phyloP scores from a whole-genome alignment of 2,329 filamentous ascomycete species.

The Beauveria pseudobassiana region DNA sequence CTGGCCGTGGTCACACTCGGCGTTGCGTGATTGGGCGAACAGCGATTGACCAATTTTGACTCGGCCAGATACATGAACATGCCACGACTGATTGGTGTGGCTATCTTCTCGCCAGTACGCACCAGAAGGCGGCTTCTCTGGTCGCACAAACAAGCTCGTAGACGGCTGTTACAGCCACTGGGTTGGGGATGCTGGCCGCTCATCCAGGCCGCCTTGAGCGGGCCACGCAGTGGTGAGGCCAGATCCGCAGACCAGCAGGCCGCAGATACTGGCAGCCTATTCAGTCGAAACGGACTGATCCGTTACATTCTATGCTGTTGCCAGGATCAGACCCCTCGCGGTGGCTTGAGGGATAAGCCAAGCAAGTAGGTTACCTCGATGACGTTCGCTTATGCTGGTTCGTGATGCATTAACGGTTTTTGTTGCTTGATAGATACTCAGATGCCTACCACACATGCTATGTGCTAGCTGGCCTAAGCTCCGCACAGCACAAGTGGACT shows the following conservation, averaged over 20 bases:
- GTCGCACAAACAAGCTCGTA: constrained; percentile 93
- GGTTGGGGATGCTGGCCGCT: constrained; percentile 95
- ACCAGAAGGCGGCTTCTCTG: constrained; percentile 87
- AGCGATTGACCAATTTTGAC: constrained; percentile 21
- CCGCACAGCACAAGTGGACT: constrained; percentile 63
- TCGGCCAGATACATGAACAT: constrained; percentile 63
- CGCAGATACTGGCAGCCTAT: constrained; percentile 44
- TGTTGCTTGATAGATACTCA: constrained; percentile 45
- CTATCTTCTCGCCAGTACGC: constrained; percentile 81
- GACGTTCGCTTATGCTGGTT: constrained; percentile 11
- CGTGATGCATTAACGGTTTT: constrained; percentile 5
- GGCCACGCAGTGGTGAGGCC: constrained; percentile 30
- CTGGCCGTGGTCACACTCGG: not conserved
- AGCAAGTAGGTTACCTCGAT: constrained; percentile 57
- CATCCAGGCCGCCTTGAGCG: constrained; percentile 68
- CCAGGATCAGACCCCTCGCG: constrained; percentile 62
- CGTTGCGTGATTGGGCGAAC: not conserved
- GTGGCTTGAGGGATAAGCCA: constrained; percentile 89
- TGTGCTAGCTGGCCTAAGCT: constrained; percentile 77
- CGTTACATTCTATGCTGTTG: constrained; percentile 88
- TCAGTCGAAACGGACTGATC: constrained; percentile 76
- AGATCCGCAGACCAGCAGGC: constrained; percentile 23
- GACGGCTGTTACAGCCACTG: constrained; percentile 98
- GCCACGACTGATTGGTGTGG: constrained; percentile 72
- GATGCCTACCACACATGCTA: constrained; percentile 95